Percentiles rank a stretch among this genome's conserved stretches.
Evolutionary conservation across 208 protist genomes (phyloP).

Genomic region (Trichomonas tenax): DNA sequence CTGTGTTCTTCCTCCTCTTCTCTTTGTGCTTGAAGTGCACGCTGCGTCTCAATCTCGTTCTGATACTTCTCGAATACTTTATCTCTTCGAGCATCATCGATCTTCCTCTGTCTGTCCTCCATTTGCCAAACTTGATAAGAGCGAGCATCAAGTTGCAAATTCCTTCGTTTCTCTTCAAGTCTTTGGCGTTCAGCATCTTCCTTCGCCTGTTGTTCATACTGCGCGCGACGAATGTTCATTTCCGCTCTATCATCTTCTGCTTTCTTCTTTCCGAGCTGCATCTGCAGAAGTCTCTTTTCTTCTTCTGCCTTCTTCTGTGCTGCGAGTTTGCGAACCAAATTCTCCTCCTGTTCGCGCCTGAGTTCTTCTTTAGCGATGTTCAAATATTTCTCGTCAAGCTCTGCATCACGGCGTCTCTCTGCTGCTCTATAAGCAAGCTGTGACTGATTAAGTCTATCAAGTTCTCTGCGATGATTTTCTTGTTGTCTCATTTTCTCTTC

Average conservation of each 20-base stretch:
- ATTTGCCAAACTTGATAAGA: background rate
- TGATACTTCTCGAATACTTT: background rate
- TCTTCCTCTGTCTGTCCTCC: background rate
- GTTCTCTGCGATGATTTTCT: background rate
- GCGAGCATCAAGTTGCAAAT: background rate
- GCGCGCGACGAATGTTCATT: background rate
- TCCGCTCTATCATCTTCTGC: background rate
- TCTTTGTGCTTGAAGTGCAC: background rate
- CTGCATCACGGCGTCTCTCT: background rate
- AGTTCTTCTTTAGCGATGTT: background rate
- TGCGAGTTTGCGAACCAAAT: background rate
- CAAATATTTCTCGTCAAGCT: background rate
- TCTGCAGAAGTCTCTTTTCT: background rate
- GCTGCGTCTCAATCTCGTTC: background rate
- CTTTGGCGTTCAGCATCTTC: background rate
- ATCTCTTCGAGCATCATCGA: too few species aligned
- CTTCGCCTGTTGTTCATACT: background rate
- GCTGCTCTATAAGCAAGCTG: background rate
- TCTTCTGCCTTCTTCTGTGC: background rate
- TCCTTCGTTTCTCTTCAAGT: background rate
- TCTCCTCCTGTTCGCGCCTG: background rate
- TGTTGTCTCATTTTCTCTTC: background rate
- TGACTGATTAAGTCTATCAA: background rate
- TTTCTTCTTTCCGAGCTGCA: background rate
- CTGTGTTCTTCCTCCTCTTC: background rate